Evolutionary conservation across 306 rosid genomes (phyloP).

Genomic region (Lotus japonicus): DNA sequence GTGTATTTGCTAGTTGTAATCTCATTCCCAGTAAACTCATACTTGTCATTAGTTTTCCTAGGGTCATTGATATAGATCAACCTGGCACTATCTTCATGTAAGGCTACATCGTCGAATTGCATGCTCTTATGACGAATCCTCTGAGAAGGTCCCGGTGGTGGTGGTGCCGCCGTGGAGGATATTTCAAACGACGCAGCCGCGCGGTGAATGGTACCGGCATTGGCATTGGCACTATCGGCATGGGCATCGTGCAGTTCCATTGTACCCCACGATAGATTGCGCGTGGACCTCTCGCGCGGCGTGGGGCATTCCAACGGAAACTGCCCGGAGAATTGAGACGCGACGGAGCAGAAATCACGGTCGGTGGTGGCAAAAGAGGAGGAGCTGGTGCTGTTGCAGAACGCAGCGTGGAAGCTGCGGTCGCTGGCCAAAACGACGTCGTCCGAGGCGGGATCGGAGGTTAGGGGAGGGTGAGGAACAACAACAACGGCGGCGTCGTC

Average conservation of each 20-base stretch:
- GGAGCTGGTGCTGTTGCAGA: not conserved
- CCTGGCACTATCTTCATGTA: constrained; percentile 65
- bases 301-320: constrained; percentile 58
- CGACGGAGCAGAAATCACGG: constrained; percentile 18
- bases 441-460: not conserved
- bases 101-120: constrained; percentile 48
- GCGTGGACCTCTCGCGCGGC: constrained; percentile 17
- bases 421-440: constrained; percentile 22
- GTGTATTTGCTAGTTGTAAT: constrained; percentile 83
- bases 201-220: not conserved
- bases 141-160: constrained; percentile 11
- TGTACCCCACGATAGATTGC: constrained; percentile 52
- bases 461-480: not conserved
- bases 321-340: constrained; percentile 30
- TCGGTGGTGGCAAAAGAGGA: constrained; percentile 10
- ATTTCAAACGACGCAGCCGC: constrained; percentile 47
- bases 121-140: constrained; percentile 57
- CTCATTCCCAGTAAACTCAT: constrained; percentile 88
- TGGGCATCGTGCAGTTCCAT: constrained; percentile 59
- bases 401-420: constrained; percentile 24
- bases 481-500: not conserved
- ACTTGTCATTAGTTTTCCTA: constrained; percentile 66
- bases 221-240: constrained; percentile 16
- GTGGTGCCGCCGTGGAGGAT: constrained; percentile 36
- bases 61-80: constrained; percentile 79